phyloP scores from a whole-genome alignment of 2,329 filamentous ascomycete species.

The Drechslerella stenobrocha region DNA sequence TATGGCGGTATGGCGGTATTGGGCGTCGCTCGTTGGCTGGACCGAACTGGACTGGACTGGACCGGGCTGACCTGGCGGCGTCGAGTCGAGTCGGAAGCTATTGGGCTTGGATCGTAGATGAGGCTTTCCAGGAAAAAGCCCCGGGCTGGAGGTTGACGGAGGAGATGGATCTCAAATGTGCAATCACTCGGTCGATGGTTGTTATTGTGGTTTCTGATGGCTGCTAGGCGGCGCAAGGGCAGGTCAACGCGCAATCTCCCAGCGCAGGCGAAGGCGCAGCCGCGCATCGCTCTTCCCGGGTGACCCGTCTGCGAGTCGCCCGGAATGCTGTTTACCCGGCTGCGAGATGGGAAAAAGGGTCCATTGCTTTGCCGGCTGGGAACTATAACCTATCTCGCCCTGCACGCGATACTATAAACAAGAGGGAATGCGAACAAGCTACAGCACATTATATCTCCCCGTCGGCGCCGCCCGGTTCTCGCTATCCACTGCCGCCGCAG shows the following conservation, averaged over 20 bases:
- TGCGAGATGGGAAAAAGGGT: too few relatives aligned
- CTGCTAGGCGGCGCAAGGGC: too few relatives aligned
- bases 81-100: too few relatives aligned
- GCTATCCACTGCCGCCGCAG: slow-evolving; percentile 84
- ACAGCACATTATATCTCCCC: slow-evolving; percentile 85
- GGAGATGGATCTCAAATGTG: slow-evolving; percentile 15
- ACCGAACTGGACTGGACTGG: too few relatives aligned
- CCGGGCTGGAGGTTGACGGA: background rate
- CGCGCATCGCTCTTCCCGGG: slow-evolving; percentile 4
- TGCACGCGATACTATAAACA: background rate
- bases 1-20: background rate
- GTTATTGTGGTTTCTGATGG: background rate
- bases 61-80: too few relatives aligned
- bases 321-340: too few relatives aligned
- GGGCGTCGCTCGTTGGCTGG: background rate
- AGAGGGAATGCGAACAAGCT: slow-evolving; percentile 50
- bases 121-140: background rate
- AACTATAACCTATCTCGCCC: too few relatives aligned
- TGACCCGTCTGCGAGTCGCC: background rate
- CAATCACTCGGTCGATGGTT: background rate
- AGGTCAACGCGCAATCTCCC: slow-evolving; percentile 33
- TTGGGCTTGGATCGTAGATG: too few relatives aligned
- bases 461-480: slow-evolving; percentile 75
- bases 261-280: slow-evolving; percentile 17
- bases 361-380: too few relatives aligned